Base-by-base conservation (phyloP, 2,329 filamentous ascomycete genomes). In the Geosmithia putterillii region DNA sequence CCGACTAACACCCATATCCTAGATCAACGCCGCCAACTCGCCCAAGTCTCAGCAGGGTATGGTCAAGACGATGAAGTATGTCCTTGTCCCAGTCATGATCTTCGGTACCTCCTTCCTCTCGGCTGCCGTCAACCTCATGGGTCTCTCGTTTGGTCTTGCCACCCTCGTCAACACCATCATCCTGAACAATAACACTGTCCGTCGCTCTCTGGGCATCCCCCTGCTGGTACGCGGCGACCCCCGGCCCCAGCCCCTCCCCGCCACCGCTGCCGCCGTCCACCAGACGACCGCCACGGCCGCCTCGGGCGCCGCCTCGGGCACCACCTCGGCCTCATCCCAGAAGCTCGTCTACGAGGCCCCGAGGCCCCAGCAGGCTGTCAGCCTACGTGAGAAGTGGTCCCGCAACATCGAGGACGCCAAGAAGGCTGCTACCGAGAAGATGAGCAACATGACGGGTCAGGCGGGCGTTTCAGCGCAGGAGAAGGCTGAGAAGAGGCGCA, bases 91-190 rank as follows among this genome's bases (percentile, higher is more conserved):
- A 43, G 47, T 69, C 41, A 63, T 67, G 42, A 62, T 71, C 54
- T 25, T 69, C 40, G 58, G 59, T 38, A 72, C 69, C 7, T 60
- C 60, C 38, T 73, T 66, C 60, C 57, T 73, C 44, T 67, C 69
- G 17, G 62, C 69, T 35, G 67, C 58, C 42, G 56, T 73, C 42
- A 71, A 73, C 48, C 64, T 66, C 56, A 73, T 73, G 65, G 57
- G 60, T 50, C 52, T 60, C 8, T 63, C 70, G 49, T 52, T 70
- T 46, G 52, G 60, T 47, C 52, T 63, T 23, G 56, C 64, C 20
- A 56, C 57, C 21, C 52, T 60, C 41, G 52, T 67, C 52, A 62
- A 64, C 34, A 50, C 57, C 34, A 44, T 60, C 35, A 52, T 66
- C 22, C 55, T 69, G 40, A 64, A 59, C 54, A 61, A 61, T 37